Base-by-base conservation (phyloP, 257 asterid species). In the Lycium barbarum region DNA sequence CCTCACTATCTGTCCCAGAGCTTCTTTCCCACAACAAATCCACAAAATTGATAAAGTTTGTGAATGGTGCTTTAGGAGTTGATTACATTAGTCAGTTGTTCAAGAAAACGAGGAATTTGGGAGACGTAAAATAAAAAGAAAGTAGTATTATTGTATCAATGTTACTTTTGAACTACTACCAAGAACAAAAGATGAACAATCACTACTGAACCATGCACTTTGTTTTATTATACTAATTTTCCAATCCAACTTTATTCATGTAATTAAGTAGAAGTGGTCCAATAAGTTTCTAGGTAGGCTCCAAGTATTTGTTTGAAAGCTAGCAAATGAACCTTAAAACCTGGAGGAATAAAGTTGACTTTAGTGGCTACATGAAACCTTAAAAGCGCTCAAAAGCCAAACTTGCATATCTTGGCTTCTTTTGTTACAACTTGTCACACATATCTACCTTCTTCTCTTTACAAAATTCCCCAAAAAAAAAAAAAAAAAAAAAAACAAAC, bases 301-400 rank as follows among this genome's bases (percentile, higher is more conserved):
- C 85, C 55, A 83, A 66, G n/a, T 36, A 53, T 83, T 51, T 72
- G 86, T 73, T 76, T 58, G 82, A 7, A 55, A 73, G 74, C 65
- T 61, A 26, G 78, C 26, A 61, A 67, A 47, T 83, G 72, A 79
- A 84, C 54, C 85, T 81, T 59, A 66, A 85, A 85, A 71, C 85
- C 61, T 35, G 83, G 85, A 51, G 62, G 22, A 68, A n/a, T 40
- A 79, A 67, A 63, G 84, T 66, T 78, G 66, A 71, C 81, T 72
- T 70, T 85, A 61, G 70, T 45, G 59, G 12, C 81, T 51, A 20
- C 72, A 58, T 55, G 20, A 67, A 73, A 54, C 54, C 57, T 76
- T 76, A 7, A 38, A 17, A 85, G 12, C 67, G 57, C 55, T 68
- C 62, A 81, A 57, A 33, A 80, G 73, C 84, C 83, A 68, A 81